Conservation (phyloP, 179 eudicot genomes). For the Carnegiea gigantea region DNA sequence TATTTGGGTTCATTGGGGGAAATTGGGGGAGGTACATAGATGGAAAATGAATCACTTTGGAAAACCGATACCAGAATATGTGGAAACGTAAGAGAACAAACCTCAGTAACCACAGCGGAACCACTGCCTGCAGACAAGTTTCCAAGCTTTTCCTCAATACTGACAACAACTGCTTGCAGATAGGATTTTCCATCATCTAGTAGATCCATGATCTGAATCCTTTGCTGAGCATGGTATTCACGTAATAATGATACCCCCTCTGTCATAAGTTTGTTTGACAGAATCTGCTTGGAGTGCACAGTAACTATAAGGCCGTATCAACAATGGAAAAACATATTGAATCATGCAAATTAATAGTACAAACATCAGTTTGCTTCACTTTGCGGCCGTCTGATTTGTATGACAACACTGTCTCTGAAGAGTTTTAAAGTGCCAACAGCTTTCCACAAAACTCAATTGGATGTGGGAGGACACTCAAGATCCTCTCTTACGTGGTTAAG, state of each 20-base stretch:
- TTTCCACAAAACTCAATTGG: not conserved
- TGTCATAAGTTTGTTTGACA: constrained; percentile 44
- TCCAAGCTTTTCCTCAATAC: constrained; percentile 56
- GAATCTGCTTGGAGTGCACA: constrained; percentile 42
- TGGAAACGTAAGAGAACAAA: constrained; percentile 28
- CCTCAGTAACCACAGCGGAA: constrained; percentile 32
- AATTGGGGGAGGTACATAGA: not conserved
- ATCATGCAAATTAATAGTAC: not conserved
- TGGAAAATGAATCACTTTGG: not conserved
- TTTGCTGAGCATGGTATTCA: constrained; percentile 59
- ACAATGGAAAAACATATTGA: constrained; percentile 2
- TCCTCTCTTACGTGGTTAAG: not conserved
- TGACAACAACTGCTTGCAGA: constrained; percentile 44
- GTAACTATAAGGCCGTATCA: constrained; percentile 8
- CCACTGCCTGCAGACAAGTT: constrained; percentile 34
- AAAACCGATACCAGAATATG: not conserved
- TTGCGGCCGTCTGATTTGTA: not conserved
- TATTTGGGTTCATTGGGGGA: not conserved
- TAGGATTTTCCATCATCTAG: constrained; percentile 63
- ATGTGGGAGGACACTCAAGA: not conserved
- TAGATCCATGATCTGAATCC: constrained; percentile 40
- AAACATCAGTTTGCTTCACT: constrained; percentile 1
- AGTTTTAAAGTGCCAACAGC: not conserved
- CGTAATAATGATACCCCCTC: constrained; percentile 57
- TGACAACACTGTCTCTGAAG: not conserved